Evolutionary conservation across 78 protist genomes (phyloP).

Genomic region (Dictyostelium firmibasis): DNA sequence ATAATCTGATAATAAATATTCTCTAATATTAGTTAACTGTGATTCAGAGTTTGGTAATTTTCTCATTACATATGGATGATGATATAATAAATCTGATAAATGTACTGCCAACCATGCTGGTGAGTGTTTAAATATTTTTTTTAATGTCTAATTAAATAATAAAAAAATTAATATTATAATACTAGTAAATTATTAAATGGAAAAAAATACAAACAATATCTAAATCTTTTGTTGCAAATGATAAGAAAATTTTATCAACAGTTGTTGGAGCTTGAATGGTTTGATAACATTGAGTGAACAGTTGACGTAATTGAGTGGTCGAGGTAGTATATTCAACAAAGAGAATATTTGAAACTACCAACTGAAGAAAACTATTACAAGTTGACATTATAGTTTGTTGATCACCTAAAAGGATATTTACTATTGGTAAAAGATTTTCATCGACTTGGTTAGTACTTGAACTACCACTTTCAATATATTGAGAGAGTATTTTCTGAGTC

Average conservation of each 20-base stretch:
- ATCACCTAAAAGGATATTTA: constrained; percentile 15
- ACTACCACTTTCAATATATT: background rate
- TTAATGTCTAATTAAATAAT: background rate
- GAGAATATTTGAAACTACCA: constrained; percentile 36
- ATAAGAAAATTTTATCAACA: constrained; percentile 33
- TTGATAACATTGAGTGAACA: constrained; percentile 26
- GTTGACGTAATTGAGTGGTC: constrained; percentile 12
- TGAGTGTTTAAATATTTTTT: background rate
- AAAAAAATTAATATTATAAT: background rate
- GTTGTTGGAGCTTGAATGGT: background rate
- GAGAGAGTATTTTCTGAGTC: background rate
- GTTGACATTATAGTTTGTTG: background rate
- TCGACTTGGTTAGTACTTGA: background rate
- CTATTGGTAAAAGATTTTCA: background rate
- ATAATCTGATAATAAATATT: constrained; percentile 14
- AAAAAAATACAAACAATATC: background rate
- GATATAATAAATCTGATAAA: constrained; percentile 56
- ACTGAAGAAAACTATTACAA: constrained; percentile 17
- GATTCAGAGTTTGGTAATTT: background rate
- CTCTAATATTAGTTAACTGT: background rate
- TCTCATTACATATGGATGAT: constrained; percentile 65
- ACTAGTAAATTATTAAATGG: background rate
- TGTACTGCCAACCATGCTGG: constrained; percentile 52
- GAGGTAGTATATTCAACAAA: constrained; percentile 32
- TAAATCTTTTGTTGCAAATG: constrained; percentile 50